Evolutionary conservation across 192 early-diverging fungal species (phyloP), one percentile per base, ranked within the genome.

Genomic region (Thamnidium elegans): DNA sequence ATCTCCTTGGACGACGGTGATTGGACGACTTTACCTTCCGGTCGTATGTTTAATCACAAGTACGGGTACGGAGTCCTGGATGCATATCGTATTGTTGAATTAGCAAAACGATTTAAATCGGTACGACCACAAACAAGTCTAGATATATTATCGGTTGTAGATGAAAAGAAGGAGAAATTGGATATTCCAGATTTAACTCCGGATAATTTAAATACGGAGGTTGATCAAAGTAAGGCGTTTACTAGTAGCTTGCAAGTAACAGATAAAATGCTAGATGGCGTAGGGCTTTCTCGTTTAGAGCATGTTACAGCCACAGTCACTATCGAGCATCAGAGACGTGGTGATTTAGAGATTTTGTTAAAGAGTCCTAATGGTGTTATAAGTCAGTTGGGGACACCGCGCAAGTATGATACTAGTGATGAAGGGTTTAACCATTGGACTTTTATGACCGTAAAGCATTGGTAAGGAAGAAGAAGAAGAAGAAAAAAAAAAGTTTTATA

Each of bases 361-460:
- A 80, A 76, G n/a, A 91, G 89, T 61, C 97, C 97, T 0, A 62
- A 81, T 26, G 73, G 79, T 8, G 66, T 91, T 34, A 73, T 80
- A 13, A 90, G 87, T 48, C 72, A 86, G 66, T 71, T 99, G 55
- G 91, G 85, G 0, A 81, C 82, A 0, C 69, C 76, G 23, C 67
- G 97, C 14, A 77, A 71, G 45, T 78, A 65, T 60, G 97, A 99
- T 72, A 61, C 45, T 11, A 84, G 81, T 65, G 77, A 44, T 7
- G 73, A 71, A 9, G 97, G 97, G 10, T 89, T 96, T 58, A 15
- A 56, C 7, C 81, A 87, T 62, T 99, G 97, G 97, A 94, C 91
- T 30, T 93, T 97, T 64, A 96, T 95, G 93, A 90, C 81, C 31
- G 94, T 99, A 43, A 92, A 90, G 75, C 97, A 99, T 65, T 99